Percentiles rank a stretch among this genome's conserved stretches.
phyloP scores from a whole-genome alignment of 345 rosid species.

The Mangifera indica region DNA sequence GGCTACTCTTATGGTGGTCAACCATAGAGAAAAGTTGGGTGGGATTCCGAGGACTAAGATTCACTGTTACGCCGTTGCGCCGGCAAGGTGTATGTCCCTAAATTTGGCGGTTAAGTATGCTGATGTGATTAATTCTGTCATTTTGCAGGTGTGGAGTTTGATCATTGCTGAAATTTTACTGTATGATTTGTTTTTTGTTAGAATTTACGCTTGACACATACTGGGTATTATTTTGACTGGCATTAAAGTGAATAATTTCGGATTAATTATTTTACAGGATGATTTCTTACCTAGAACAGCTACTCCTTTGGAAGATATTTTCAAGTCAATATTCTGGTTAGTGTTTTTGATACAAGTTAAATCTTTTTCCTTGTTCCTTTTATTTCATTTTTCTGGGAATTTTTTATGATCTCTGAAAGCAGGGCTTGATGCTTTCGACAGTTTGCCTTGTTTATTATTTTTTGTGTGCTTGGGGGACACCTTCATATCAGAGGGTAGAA shows the following conservation, averaged over 20 bases:
- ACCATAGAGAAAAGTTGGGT: slow-evolving; percentile 56
- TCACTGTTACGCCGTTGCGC: slow-evolving; percentile 75
- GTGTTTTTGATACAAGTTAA: slow-evolving; percentile 29
- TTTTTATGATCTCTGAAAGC: slow-evolving; percentile 41
- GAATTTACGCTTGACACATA: no score
- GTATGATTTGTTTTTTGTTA: no score
- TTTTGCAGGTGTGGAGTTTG: slow-evolving; percentile 67
- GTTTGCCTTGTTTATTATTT: slow-evolving; percentile 94
- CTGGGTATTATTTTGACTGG: no score
- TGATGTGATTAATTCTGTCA: slow-evolving; percentile 77
- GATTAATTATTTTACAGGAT: slow-evolving; percentile 45
- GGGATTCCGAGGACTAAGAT: slow-evolving; percentile 64
- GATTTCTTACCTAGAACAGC: slow-evolving; percentile 97
- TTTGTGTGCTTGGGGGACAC: slow-evolving; percentile 93
- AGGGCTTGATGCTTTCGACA: slow-evolving; percentile 61
- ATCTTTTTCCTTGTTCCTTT: slow-evolving; percentile 8
- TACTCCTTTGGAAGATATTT: slow-evolving; percentile 90
- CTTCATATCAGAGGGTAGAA: slow-evolving; percentile 83
- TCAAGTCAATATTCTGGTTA: slow-evolving; percentile 85
- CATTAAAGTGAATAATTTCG: not conserved
- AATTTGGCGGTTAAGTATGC: slow-evolving; percentile 95
- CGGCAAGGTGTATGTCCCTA: slow-evolving; percentile 97
- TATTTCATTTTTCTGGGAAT: slow-evolving; percentile 21
- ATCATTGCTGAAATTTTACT: not conserved
- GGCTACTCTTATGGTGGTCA: slow-evolving; percentile 51